These are phyloP conservation scores for Gnetum montanum DNA, from an alignment of 75 land plant species.

Conservation along the genomic window DNA sequence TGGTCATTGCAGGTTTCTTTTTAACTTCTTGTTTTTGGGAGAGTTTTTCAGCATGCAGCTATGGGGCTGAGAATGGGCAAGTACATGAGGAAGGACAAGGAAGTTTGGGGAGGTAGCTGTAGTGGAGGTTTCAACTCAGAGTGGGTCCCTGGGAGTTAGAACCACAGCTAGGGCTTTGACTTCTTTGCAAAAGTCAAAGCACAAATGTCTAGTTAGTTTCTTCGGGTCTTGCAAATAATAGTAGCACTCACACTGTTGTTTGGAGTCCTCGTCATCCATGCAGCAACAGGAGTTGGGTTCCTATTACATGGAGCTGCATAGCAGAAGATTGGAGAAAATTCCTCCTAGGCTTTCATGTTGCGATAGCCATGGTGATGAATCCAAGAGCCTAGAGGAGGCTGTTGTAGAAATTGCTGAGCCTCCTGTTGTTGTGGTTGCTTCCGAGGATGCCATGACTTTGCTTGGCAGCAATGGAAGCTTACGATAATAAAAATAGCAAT, in stretches of 20 bases:
- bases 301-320: constrained; percentile 44
- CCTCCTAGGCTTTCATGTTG: neutral
- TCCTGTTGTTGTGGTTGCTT: neutral
- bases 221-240: neutral
- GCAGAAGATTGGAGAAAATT: constrained; percentile 40
- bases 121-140: constrained; percentile 15
- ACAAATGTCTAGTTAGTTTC: neutral
- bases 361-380: neutral
- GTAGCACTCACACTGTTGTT: neutral
- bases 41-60: too few species aligned
- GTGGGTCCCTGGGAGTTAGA: constrained; percentile 9
- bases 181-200: constrained; percentile 1
- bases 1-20: neutral
- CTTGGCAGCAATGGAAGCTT: neutral
- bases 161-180: constrained; percentile 9
- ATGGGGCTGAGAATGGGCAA: constrained; percentile 25
- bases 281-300: neutral
- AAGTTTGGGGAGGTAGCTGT: constrained; percentile 19
- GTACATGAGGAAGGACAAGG: constrained; percentile 28
- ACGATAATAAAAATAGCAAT: neutral
- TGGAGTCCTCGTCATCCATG: neutral
- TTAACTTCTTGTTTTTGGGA: too few species aligned
- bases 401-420: neutral
- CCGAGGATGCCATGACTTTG: neutral
- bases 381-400: neutral